Base-by-base conservation (phyloP, 768 basidiomycete genomes). In the Termitomyces sp. region DNA sequence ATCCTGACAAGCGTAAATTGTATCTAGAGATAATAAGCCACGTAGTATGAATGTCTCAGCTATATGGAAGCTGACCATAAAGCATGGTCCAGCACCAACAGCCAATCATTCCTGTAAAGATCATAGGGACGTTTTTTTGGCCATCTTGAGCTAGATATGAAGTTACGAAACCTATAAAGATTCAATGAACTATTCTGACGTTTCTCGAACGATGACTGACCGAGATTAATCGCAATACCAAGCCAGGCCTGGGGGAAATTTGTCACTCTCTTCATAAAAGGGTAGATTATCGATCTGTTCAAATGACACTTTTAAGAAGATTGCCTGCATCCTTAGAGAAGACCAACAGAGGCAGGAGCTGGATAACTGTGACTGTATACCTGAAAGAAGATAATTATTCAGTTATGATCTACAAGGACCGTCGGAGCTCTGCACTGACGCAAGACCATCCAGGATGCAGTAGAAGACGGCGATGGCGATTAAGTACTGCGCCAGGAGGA, bases 201-300 rank as follows among this genome's bases (percentile, higher is more conserved):
- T 25, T 25, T 1, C 25, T 25, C 25, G 25, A 25, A 25, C 25
- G 25, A 6, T 1, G 3, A 17, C 42, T 15, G 42, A n/a, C 14
- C 42, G n/a, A 17, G 5, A 43, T 15, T 40, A 10, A 40, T 40
- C 32, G 32, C 57, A 47, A 38, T 25, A 60, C 64, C 61, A 4
- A 72, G 60, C 70, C 69, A 71, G 0, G 69, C 69, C 49, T 72
- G 71, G 1, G 71, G 70, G 68, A 69, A 72, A 45, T 71, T 63
- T 0, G 70, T 70, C 20, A 67, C 46, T 1, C 71, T 58, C 54
- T 72, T 72, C 63, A 71, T 72, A 48, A 72, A 60, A 1, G 71
- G 71, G 46, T 72, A 72, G 12, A 70, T 34, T 2, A 59, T 61
- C 29, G 60, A 43, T 17, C 43, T 43, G 15, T 43, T 8, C 3